A percentile compares a stretch with the other conserved stretches of the same genome.
Conservation (phyloP, 1,139 yeast genomes). For the Taphrina confusa region DNA sequence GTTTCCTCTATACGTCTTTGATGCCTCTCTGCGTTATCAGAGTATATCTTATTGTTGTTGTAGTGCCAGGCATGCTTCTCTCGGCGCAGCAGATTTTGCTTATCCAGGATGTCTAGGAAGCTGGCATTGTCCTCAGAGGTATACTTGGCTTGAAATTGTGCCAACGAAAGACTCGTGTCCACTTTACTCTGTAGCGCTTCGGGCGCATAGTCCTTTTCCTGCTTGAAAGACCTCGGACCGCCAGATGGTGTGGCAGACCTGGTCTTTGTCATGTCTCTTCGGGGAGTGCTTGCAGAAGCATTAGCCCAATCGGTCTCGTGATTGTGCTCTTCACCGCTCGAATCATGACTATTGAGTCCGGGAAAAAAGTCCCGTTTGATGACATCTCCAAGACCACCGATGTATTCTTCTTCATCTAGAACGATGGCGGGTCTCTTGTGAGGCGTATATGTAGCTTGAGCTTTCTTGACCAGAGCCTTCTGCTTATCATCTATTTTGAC, state of each 20-base stretch:
- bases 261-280: no score
- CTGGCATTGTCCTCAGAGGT: constrained; percentile 48
- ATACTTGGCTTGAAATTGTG: constrained; percentile 43
- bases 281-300: background rate
- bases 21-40: constrained; percentile 7
- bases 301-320: no score
- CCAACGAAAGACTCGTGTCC: constrained; percentile 33
- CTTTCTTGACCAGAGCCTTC: constrained; percentile 18
- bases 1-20: background rate
- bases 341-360: no score
- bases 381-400: constrained; percentile 42
- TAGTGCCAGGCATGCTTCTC: constrained; percentile 43
- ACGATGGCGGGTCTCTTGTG: constrained; percentile 26
- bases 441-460: constrained; percentile 13
- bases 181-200: no score
- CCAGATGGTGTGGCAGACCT: no score
- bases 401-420: constrained; percentile 44
- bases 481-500: constrained; percentile 10
- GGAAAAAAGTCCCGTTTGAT: constrained; percentile 46
- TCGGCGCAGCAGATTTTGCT: constrained; percentile 40
- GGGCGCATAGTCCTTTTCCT: no score
- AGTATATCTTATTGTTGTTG: constrained; percentile 40
- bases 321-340: no score
- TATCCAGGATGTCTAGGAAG: constrained; percentile 43
- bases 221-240: no score